Base-by-base conservation (phyloP, 352 stramenopile species). In the Pythium aquatile region DNA sequence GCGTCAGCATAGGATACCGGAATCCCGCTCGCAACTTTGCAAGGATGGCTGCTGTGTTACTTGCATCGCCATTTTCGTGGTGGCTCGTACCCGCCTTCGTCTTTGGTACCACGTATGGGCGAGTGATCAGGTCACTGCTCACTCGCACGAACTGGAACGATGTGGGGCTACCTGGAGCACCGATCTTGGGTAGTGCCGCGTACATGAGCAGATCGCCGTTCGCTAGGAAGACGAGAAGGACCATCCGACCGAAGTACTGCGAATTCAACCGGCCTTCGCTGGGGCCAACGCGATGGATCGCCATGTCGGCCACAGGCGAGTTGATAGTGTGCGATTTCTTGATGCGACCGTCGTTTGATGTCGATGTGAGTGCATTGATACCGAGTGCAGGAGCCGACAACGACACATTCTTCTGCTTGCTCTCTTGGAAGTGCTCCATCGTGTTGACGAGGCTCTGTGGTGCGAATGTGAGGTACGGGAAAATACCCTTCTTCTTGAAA, bases 121-220 rank as follows among this genome's bases (percentile, higher is more conserved):
- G 76, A 0, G 87, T 95, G 61, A 95, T 95, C 20, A 91, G 33
- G 63, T 95, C 82, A 1, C 80, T 87, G 16, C 69, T 76, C 11
- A 90, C 65, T 11, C 83, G 80, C 35, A 85, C 71, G 56, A 95
- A 95, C 59, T 87, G 69, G 54, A 88, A 91, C 7, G 73, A 74
- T 35, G 76, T 73, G 8, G 59, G 61, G 54, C 33, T 60, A 26
- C 49, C 72, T 63, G 62, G 72, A 32, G 77, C 67, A 13, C 74
- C 64, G 35, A 69, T 62, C 52, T 80, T 88, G 3, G 85, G 83
- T 0, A 77, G 77, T 2, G 85, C 81, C 2, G 78, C 72, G 58
- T 95, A 95, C 75, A 91, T 78, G 11, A 95, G 75, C 72, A 95
- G 65, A 48, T 95, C 87, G 14, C 87, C 87, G 30, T 95, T 95